phyloP scores from a whole-genome alignment of 192 early-diverging fungal species.

The Hyaloraphidium curvatum region DNA sequence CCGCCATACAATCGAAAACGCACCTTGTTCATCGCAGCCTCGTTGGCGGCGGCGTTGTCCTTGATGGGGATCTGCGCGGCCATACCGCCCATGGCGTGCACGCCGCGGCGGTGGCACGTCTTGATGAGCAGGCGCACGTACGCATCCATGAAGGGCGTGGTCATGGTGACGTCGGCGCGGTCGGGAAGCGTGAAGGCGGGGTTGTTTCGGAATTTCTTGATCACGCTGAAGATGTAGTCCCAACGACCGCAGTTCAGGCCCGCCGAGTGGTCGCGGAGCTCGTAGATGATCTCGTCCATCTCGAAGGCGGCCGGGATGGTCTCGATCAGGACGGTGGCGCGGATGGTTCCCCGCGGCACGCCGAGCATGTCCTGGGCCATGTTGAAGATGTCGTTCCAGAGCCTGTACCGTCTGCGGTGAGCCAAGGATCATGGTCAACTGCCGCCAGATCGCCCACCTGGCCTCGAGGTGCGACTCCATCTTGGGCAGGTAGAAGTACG shows the following conservation, averaged over 20 bases:
- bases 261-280: conserved; percentile 93
- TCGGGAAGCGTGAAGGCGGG: conserved; percentile 74
- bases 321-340: conserved; percentile 92
- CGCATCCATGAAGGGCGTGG: conserved; percentile 92
- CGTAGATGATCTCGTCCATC: conserved; percentile 99
- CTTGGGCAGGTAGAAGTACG: conserved; percentile 98
- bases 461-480: conserved; percentile 97
- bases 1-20: too few species aligned
- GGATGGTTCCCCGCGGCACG: conserved; percentile 87
- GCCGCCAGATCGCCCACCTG: conserved; percentile 11
- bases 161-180: conserved; percentile 82
- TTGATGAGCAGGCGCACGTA: conserved; percentile 93
- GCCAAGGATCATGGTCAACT: too few species aligned
- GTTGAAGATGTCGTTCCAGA: conserved; percentile 99
- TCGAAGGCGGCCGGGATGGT: conserved; percentile 92
- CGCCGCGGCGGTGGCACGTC: conserved; percentile 95
- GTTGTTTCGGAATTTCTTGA: conserved; percentile 90
- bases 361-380: conserved; percentile 73
- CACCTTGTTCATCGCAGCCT: conserved; percentile 84
- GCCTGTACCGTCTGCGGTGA: too few species aligned
- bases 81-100: conserved; percentile 99
- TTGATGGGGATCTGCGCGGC: conserved; percentile 98
- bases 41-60: conserved; percentile 73
- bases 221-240: conserved; percentile 98
- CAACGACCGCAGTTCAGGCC: conserved; percentile 98